Percentiles rank a stretch among this genome's conserved stretches.
These are phyloP conservation scores for Cryptococcus neoformans DNA, from an alignment of 1,284 basidiomycete species.

Conservation along the genomic window DNA sequence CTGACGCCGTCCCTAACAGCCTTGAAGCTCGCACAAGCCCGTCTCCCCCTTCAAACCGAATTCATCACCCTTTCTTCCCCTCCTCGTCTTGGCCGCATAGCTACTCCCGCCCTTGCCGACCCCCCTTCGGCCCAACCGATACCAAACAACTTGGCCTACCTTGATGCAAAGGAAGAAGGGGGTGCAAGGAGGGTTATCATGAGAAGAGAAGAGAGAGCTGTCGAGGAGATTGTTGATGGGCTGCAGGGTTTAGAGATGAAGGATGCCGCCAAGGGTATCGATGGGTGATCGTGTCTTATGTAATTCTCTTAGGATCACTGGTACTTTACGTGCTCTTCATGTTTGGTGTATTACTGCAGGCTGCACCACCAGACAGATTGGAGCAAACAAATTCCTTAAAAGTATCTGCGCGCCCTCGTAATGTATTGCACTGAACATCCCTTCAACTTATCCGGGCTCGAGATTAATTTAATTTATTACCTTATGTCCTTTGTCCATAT, in stretches of 20 bases:
- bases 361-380: too few relatives aligned
- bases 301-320: too few relatives aligned
- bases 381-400: too few relatives aligned
- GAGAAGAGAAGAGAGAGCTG: slow-evolving; percentile 76
- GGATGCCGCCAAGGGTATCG: slow-evolving; percentile 7
- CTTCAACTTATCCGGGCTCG: too few relatives aligned
- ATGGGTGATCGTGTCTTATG: slow-evolving; percentile 1
- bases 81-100: slow-evolving; percentile 67
- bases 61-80: slow-evolving; percentile 71
- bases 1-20: slow-evolving; percentile 54
- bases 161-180: slow-evolving; percentile 27
- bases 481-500: too few relatives aligned
- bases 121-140: slow-evolving; percentile 26
- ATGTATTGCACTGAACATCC: too few relatives aligned
- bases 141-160: slow-evolving; percentile 20
- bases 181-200: slow-evolving; percentile 15
- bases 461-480: too few relatives aligned
- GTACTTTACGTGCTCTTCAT: too few relatives aligned
- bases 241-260: slow-evolving; percentile 1
- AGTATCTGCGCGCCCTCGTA: too few relatives aligned
- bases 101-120: slow-evolving; percentile 23
- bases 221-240: slow-evolving; percentile 51
- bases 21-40: slow-evolving; percentile 81
- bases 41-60: slow-evolving; percentile 85
- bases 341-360: too few relatives aligned